Base-by-base conservation (phyloP, 164 flowering plant species). In the Taxillus chinensis region DNA sequence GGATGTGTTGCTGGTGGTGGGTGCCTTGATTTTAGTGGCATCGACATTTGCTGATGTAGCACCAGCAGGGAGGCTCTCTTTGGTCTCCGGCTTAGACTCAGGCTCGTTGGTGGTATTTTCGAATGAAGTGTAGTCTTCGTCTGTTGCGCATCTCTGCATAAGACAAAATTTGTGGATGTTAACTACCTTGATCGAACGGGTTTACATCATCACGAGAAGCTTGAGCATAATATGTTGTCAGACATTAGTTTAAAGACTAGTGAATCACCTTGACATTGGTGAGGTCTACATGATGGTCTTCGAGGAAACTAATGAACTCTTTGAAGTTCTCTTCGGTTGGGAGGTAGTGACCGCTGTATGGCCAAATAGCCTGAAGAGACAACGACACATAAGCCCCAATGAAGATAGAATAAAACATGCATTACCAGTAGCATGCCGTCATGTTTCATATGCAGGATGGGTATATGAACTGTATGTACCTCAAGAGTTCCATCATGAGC, bases 341-440 rank as follows among this genome's bases (percentile, higher is more conserved):
- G 62, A 68, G 86, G 71, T 89, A 89, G 67, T 89, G 96, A 45
- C 96, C 92, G 54, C 96, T 86, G 65, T 86, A 81, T 4, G 92
- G 87, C 92, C 92, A 86, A 39, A 89, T 75, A 12, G 86, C 90
- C 96, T 83, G 69, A 50, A 59, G 64, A 69, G 6, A 49, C 15
- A 39, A 9, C 16, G 17, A 39, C 55, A 37, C 39, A 12, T n/a
- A 16, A 45, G 41, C 7, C 11, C 11, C 40, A 45, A 42, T 11
- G 42, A 40, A 16, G 5, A 8, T 54, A 37, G 39, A 3, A n/a
- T 9, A 1, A 49, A 49, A 2, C 0, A 42, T 10, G 50, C 3
- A 9, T 49, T 9, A 49, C 38, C 10, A 39, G 27, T 42, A 17
- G 7, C 27, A 27, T 27, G 27, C 27, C 27, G 27, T 27, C 27